Evolutionary conservation across 495 filamentous ascomycete genomes (phyloP), one percentile per base, ranked within the genome.

Genomic region (Aspergillus leporis): DNA sequence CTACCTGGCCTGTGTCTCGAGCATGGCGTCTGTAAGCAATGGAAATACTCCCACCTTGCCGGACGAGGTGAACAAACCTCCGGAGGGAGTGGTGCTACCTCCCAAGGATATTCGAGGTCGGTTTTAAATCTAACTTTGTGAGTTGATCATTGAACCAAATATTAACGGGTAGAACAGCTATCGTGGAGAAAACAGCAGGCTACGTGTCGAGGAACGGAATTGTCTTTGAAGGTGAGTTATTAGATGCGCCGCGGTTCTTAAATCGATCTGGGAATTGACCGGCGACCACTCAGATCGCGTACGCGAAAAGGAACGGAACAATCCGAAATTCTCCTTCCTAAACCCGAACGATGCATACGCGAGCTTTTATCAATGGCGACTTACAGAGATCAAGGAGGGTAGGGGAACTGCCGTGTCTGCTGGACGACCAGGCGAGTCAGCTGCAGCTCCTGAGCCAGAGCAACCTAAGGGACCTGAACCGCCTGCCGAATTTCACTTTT

Each of bases 111-210:
- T 94, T 69, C 81, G 86, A 81, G 83, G 83, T 85, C 47, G 43
- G 77, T 76, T 51, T 36, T 36, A 14, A 6, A 19, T 43, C 56
- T 30, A 45, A 32, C 12, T 13, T 8, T 36, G 16, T 40, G 21
- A 43, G 14, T 13, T 12, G 3, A n/a, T 21, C 40, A 19, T 2
- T 1, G 5, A 21, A 16, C 23, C 43, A n/a, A 28, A 28, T 28
- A 28, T 6, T 28, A 6, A 28, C 6, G 25, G 25, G 3, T 28
- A 3, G 18, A 32, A 47, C 58, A 86, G 82, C 79, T 3, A 88
- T 93, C 61, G 86, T 97, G 65, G 93, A 97, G 72, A 97, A 96
- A 75, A 96, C 93, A n/a, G 93, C 93, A 32, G 92, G 92, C 19
- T 97, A 93, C 70, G 92, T 97, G 43, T 87, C 87, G 66, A 87